Conservation (phyloP, 2,329 filamentous ascomycete genomes). For the Paracoccidioides lutzii region DNA sequence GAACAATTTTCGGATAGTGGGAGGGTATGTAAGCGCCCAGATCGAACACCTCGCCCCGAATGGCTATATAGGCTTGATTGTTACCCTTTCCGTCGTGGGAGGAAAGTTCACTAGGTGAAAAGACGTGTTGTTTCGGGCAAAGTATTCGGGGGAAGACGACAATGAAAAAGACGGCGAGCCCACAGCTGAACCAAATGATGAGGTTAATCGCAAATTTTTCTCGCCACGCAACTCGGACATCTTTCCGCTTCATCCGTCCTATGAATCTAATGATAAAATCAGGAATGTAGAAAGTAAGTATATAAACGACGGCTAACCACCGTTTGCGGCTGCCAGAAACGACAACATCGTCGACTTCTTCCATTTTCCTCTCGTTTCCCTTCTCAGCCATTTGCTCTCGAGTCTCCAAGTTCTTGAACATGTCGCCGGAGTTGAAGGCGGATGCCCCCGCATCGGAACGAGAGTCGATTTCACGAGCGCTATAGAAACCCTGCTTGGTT, state of each 20-base stretch:
- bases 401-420: conserved; percentile 96
- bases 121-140: conserved; percentile 85
- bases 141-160: conserved; percentile 75
- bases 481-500: conserved; percentile 69
- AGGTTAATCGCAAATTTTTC: conserved; percentile 98
- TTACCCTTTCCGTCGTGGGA: conserved; percentile 59
- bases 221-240: conserved; percentile 84
- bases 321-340: conserved; percentile 72
- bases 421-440: conserved; percentile 83
- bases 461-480: conserved; percentile 61
- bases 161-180: conserved; percentile 72
- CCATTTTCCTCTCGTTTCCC: conserved; percentile 76
- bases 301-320: conserved; percentile 74
- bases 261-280: conserved; percentile 66
- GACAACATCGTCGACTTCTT: conserved; percentile 75
- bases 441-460: conserved; percentile 86
- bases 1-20: conserved; percentile 63
- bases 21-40: conserved; percentile 57
- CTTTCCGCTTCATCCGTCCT: conserved; percentile 80
- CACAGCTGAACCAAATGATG: conserved; percentile 83
- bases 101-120: conserved; percentile 61
- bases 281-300: conserved; percentile 76
- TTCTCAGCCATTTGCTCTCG: conserved; percentile 91
- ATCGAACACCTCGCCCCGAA: conserved; percentile 83
- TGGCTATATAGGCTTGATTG: conserved; percentile 55